Evolutionary conservation across 2,329 filamentous ascomycete species (phyloP), one percentile per base, ranked within the genome.

Genomic region (Paraphoma chrysanthemicola): DNA sequence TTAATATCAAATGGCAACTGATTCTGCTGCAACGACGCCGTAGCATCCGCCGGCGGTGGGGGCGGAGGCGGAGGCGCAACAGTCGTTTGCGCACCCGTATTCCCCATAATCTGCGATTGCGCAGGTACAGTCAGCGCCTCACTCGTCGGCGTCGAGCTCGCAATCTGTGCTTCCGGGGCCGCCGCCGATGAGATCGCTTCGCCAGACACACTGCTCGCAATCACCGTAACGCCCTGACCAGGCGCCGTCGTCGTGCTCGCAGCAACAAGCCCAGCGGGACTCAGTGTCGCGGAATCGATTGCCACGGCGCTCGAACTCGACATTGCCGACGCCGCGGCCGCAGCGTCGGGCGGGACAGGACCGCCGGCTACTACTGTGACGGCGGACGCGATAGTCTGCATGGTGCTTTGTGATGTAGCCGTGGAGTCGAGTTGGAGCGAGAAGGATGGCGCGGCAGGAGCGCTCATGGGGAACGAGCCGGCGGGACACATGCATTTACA

Each of bases 1-100:
- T 66, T 68, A 54, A 77, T 72, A 46, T 77, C 68, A 38, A 77
- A 77, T 2, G 73, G 72, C 17, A 72, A 47, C 3, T 49, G 50
- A 18, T 66, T 67, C 30, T 63, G 49, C 55, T 62, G 61, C 18
- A 59, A 48, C 23, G 56, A 38, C 10, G 61, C 61, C 8, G 51
- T 29, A 7, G 44, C 30, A 1, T 42, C 33, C n/a, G 59, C 52
- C 29, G 59, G 52, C n/a, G 58, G 46, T 16, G 59, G 48, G 28
- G 59, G 52, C n/a, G 58, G 46, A 16, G 59, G 48, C 17, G 62
- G 62, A 7, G 62, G 53, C 8, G 48, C 45, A 28, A 28, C 31
- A 8, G 50, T 42, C 28, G 43, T 48, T 6, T 7, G 43, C 9
- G 17, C 33, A 3, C 43, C 50, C 29, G 38, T 36, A 10, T 56